phyloP scores from a whole-genome alignment of 108 stramenopile genomes.

The Pseudonitzschia delicatissima region DNA sequence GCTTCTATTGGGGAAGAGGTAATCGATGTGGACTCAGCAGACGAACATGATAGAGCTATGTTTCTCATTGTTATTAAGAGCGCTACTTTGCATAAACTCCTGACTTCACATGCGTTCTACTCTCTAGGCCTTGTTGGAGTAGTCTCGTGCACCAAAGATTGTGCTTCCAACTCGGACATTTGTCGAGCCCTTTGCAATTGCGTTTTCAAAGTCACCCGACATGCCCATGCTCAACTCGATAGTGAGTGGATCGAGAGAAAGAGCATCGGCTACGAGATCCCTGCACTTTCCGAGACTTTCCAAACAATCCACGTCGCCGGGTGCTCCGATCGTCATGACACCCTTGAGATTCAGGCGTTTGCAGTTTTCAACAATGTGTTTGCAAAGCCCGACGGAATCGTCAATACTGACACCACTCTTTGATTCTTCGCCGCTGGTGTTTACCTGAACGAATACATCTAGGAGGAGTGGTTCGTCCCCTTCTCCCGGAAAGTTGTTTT shows the following conservation, averaged over 20 bases:
- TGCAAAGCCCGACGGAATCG: conserved; percentile 54
- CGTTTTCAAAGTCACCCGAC: conserved; percentile 94
- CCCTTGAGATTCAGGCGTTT: conserved; percentile 76
- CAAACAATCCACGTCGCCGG: conserved; percentile 83
- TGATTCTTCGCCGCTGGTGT: conserved; percentile 94
- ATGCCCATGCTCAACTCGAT: conserved; percentile 98
- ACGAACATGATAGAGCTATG: too few species aligned
- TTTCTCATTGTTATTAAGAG: too few species aligned
- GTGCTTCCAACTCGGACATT: conserved; percentile 94
- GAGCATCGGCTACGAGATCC: conserved; percentile 44
- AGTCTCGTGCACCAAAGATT: conserved; percentile 95
- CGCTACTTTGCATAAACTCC: too few species aligned
- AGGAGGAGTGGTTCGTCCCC: conserved; percentile 23
- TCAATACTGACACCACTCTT: conserved; percentile 83
- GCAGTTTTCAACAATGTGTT: conserved; percentile 71
- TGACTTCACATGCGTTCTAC: too few species aligned
- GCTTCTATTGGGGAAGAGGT: too few species aligned
- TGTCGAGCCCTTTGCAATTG: conserved; percentile 90
- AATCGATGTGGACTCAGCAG: too few species aligned
- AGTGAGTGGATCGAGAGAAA: conserved; percentile 35
- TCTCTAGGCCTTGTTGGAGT: conserved; percentile 62
- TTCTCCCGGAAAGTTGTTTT: conserved; percentile 31
- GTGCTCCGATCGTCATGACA: conserved; percentile 98
- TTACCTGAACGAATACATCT: conserved; percentile 89
- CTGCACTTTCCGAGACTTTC: conserved; percentile 64